Base-by-base conservation (phyloP, 768 basidiomycete genomes). In the Termitomyces sp. region DNA sequence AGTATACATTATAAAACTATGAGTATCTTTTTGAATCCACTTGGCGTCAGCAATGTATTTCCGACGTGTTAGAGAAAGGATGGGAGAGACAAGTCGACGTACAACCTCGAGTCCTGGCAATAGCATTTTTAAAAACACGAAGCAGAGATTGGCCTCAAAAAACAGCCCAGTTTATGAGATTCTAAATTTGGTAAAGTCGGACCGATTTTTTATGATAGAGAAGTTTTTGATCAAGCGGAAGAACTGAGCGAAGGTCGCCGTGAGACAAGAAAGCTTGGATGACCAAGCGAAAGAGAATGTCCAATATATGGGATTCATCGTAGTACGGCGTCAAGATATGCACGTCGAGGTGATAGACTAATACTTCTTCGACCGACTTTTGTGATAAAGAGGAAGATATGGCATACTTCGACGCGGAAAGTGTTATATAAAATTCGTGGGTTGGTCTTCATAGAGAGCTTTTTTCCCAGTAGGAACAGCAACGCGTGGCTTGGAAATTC, bases 231-330 rank as follows among this genome's bases (percentile, higher is more conserved):
- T 60, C 59, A n/a, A 50, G 35, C 51, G 51, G 57, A 32, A 57
- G 39, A 27, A 55, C 48, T 43, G 55, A 27, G 27, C 59, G 52
- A 14, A 60, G 55, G 19, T 55, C 54, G 3, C 34, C 39, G 28
- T 45, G 55, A 14, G 27, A 46, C 3, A 55, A 45, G 27, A 56
- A 54, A 21, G 48, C 48, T 40, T 45, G 55, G 25, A 59, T 52
- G 46, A 53, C 51, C 40, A 59, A 59, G 3, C 55, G 55, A 14
- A 54, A 60, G 42, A 56, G 56, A 17, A 47, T 43, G 41, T 34
- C 39, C 10, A 49, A 42, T 10, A 54, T 27, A 14, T 43, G 19
- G 12, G 39, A 45, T 43, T 60, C 46, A 9, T 48, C 47, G n/a
- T 44, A 21, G 17, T 12, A 40, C 37, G 17, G 55, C 45, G 2